Conservation (phyloP, 2,329 filamentous ascomycete genomes). For the Ceratocystis lukuohia region DNA sequence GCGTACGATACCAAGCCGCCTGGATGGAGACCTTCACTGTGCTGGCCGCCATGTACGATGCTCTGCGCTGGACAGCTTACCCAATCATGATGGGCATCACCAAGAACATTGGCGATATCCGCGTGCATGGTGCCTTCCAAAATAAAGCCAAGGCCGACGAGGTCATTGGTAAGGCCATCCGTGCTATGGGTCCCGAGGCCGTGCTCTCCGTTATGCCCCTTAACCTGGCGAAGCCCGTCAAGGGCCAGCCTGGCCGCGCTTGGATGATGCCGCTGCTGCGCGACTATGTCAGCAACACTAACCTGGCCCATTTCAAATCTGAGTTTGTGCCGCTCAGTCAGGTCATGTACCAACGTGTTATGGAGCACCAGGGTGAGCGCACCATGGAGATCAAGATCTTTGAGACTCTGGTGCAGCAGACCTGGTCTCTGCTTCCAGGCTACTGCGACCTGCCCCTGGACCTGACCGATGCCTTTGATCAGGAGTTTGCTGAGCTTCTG, state of each 20-base stretch:
- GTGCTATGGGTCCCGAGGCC: constrained; percentile 77
- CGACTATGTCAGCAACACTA: constrained; percentile 80
- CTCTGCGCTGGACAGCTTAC: constrained; percentile 69
- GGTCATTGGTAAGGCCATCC: constrained; percentile 74
- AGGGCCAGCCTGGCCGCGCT: constrained; percentile 70
- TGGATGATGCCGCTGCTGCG: constrained; percentile 90
- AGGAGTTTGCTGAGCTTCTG: constrained; percentile 75
- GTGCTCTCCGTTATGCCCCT: constrained; percentile 73
- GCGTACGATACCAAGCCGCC: constrained; percentile 81
- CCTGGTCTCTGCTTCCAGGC: constrained; percentile 84
- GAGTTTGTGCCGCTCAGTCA: constrained; percentile 86
- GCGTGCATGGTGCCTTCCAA: constrained; percentile 74
- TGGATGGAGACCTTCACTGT: constrained; percentile 94
- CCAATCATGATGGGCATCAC: constrained; percentile 66
- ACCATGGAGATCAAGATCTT: constrained; percentile 96
- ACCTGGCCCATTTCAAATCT: constrained; percentile 67
- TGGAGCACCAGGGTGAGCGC: constrained; percentile 73
- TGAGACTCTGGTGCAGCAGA: constrained; percentile 88
- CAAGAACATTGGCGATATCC: constrained; percentile 70
- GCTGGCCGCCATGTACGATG: constrained; percentile 73
- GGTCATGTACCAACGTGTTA: constrained; percentile 72
- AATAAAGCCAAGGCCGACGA: constrained; percentile 92
- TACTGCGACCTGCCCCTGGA: constrained; percentile 91
- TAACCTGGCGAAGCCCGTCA: constrained; percentile 65
- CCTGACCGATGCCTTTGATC: constrained; percentile 62